These are phyloP conservation scores for Strobilomyces echinocephalus DNA, from an alignment of 768 basidiomycete genomes.

Conservation along the genomic window DNA sequence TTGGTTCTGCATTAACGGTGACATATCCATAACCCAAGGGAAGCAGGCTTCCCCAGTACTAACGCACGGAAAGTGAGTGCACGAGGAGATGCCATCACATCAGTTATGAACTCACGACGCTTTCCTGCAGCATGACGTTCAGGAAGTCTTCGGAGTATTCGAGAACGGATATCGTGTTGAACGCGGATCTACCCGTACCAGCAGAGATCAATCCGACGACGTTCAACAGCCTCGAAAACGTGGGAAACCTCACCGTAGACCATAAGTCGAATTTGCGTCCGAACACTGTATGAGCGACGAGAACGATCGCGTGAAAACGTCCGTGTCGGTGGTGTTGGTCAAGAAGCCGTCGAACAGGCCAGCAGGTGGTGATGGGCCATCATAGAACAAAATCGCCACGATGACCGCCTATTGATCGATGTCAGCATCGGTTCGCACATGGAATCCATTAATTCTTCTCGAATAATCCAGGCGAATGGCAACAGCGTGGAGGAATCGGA, in stretches of 20 bases:
- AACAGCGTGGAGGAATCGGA: background rate
- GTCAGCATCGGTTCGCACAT: slow-evolving; percentile 6
- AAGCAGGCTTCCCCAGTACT: slow-evolving; percentile 40
- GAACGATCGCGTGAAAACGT: slow-evolving; percentile 20
- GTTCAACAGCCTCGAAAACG: background rate
- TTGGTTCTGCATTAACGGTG: slow-evolving; percentile 48
- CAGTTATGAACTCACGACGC: slow-evolving; percentile 10
- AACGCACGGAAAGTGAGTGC: background rate
- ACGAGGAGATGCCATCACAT: background rate
- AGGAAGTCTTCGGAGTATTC: slow-evolving; percentile 19
- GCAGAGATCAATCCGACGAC: background rate
- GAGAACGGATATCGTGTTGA: slow-evolving; percentile 23
- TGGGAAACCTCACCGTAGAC: slow-evolving; percentile 21
- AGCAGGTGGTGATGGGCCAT: slow-evolving; percentile 35
- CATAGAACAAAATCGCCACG: slow-evolving; percentile 50
- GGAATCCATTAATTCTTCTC: background rate
- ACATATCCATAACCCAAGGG: slow-evolving; percentile 35
- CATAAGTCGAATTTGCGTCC: slow-evolving; percentile 12
- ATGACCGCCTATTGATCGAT: slow-evolving; percentile 6
- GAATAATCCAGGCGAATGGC: background rate
- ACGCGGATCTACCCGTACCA: slow-evolving; percentile 16
- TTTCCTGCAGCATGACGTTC: slow-evolving; percentile 14
- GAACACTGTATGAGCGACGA: slow-evolving; percentile 24
- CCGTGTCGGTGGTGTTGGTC: slow-evolving; percentile 6
- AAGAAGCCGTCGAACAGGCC: slow-evolving; percentile 31